A percentile compares a stretch with the other conserved stretches of the same genome.
These are phyloP conservation scores for Peribolospora kevripleyi DNA, from an alignment of 768 basidiomycete species.

Conservation along the genomic window DNA sequence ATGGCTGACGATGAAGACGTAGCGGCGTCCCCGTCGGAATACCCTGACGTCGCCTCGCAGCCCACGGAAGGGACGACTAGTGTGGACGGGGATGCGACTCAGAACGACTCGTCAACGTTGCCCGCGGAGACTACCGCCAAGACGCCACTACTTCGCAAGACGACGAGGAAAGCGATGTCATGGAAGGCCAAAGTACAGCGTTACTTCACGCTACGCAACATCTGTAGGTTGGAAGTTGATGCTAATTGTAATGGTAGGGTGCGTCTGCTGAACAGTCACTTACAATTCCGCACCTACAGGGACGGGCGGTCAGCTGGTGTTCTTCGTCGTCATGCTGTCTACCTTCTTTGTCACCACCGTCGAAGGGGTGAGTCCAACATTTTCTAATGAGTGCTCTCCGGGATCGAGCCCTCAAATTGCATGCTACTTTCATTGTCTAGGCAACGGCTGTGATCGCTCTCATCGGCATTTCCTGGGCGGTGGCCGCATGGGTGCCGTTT, in stretches of 20 bases:
- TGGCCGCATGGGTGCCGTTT: slow-evolving; percentile 79
- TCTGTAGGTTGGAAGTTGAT: not conserved
- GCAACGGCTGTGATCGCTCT: slow-evolving; percentile 51
- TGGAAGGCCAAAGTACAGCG: not conserved
- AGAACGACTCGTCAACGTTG: slow-evolving; percentile 21
- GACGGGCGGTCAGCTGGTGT: slow-evolving; percentile 51
- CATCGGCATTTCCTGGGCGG: slow-evolving; percentile 78
- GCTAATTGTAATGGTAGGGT: too few relatives aligned
- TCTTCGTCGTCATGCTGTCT: slow-evolving; percentile 49
- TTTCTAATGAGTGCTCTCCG: not conserved
- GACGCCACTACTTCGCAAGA: slow-evolving; percentile 1
- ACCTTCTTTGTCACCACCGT: slow-evolving; percentile 32
- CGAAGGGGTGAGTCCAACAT: slow-evolving; percentile 22
- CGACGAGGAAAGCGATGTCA: slow-evolving; percentile 1
- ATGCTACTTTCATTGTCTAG: not conserved
- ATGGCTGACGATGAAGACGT: too few relatives aligned
- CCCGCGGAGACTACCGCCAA: not conserved
- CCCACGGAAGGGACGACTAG: too few relatives aligned
- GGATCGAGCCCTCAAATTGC: not conserved
- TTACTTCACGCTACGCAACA: slow-evolving; percentile 5
- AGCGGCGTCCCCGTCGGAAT: too few relatives aligned
- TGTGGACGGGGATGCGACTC: too few relatives aligned
- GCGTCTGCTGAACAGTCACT: not conserved
- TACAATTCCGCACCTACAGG: slow-evolving; percentile 19
- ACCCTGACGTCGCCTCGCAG: too few relatives aligned